Evolutionary conservation across 768 basidiomycete species (phyloP).

Genomic region (Panellus pusillus): DNA sequence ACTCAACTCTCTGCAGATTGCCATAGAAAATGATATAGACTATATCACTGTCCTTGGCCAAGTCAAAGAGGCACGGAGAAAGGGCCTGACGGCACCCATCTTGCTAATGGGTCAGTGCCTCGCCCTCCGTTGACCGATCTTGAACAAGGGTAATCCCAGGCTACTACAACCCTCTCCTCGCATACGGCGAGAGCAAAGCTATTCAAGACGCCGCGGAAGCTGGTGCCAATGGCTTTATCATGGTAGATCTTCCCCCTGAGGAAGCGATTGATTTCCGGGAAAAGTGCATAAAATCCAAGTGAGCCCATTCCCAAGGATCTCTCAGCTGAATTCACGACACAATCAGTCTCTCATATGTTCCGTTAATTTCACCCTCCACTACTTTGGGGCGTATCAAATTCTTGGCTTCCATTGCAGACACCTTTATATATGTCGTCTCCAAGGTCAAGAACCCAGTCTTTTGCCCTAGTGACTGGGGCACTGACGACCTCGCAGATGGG

Average conservation of each 20-base stretch:
- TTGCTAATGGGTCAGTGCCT: slow-evolving; percentile 82
- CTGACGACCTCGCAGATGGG: slow-evolving; percentile 67
- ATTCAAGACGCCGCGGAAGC: slow-evolving; percentile 87
- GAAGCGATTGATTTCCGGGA: slow-evolving; percentile 90
- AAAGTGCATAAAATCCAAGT: slow-evolving; percentile 83
- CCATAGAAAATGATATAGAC: slow-evolving; percentile 77
- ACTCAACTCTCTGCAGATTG: slow-evolving; percentile 55
- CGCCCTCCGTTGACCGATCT: not conserved
- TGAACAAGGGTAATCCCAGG: slow-evolving; percentile 47
- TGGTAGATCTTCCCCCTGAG: slow-evolving; percentile 97
- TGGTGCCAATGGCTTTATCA: slow-evolving; percentile 95
- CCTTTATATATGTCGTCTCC: slow-evolving; percentile 98
- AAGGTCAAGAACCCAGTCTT: slow-evolving; percentile 51
- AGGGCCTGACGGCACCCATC: slow-evolving; percentile 83
- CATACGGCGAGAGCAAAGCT: slow-evolving; percentile 93
- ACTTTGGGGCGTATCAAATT: slow-evolving; percentile 85
- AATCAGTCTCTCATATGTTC: slow-evolving; percentile 87
- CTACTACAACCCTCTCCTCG: slow-evolving; percentile 95
- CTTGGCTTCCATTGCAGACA: slow-evolving; percentile 90
- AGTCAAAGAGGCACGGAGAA: slow-evolving; percentile 73
- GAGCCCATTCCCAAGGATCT: slow-evolving; percentile 31
- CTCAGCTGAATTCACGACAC: slow-evolving; percentile 1
- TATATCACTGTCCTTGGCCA: slow-evolving; percentile 74
- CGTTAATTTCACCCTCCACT: slow-evolving; percentile 93
- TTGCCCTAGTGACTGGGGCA: slow-evolving; percentile 6